Conservation (phyloP, 2,329 filamentous ascomycete genomes). For the Trichoderma simmonsii region DNA sequence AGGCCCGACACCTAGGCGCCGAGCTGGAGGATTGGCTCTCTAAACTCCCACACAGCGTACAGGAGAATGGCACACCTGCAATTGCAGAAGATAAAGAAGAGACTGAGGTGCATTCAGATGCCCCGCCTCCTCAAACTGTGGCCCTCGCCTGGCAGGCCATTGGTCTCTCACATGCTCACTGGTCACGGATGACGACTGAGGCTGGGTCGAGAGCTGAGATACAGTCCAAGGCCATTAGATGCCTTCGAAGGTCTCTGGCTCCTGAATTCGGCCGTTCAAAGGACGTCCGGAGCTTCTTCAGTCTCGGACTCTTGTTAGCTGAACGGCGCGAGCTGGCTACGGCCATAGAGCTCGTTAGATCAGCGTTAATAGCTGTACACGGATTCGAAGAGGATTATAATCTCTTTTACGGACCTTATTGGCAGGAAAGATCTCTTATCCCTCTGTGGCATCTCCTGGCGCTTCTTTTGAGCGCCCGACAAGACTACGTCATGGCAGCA, state of each 20-base stretch:
- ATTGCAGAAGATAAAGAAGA: conserved; percentile 29
- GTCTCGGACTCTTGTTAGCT: conserved; percentile 78
- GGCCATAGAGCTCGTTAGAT: conserved; percentile 79
- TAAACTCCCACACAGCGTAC: conserved; percentile 45
- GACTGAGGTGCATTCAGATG: conserved; percentile 34
- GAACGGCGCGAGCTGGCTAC: conserved; percentile 77
- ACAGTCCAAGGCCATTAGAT: conserved; percentile 73
- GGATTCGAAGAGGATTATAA: conserved; percentile 43
- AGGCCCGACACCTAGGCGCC: conserved; percentile 66
- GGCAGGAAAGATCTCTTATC: conserved; percentile 65
- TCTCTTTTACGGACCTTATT: conserved; percentile 48
- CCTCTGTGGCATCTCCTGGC: conserved; percentile 90
- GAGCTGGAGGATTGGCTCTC: conserved; percentile 74
- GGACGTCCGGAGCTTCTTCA: conserved; percentile 75
- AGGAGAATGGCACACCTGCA: conserved; percentile 30
- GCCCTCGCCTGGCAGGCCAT: conserved; percentile 78
- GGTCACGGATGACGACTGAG: conserved; percentile 79
- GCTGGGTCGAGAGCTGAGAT: conserved; percentile 67
- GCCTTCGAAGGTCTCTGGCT: conserved; percentile 69
- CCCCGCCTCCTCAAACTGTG: conserved; percentile 58
- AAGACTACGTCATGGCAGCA: conserved; percentile 77
- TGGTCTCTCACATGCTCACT: conserved; percentile 80
- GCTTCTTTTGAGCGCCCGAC: conserved; percentile 77
- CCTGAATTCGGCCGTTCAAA: conserved; percentile 62
- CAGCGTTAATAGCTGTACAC: conserved; percentile 63